Conservation (phyloP, 441 rosid species). For the Omphalea diandra region DNA sequence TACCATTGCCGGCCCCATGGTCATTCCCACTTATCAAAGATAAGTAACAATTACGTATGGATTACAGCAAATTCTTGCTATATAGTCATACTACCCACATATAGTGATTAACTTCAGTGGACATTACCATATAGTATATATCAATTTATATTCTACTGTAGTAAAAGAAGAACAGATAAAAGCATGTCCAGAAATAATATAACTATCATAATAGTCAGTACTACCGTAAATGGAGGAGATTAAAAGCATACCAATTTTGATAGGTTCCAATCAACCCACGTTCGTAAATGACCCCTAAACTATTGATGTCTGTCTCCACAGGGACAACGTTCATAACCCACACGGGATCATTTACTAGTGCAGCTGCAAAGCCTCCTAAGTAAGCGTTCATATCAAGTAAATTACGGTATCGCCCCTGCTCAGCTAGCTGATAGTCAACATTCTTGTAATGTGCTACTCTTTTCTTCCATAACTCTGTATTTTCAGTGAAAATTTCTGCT, state of each 20-base stretch:
- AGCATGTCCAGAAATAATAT: too few species aligned
- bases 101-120: too few species aligned
- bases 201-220: too few species aligned
- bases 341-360: constrained; percentile 55
- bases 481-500: constrained; percentile 38
- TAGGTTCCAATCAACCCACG: constrained; percentile 89
- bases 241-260: constrained; percentile 59
- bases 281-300: constrained; percentile 75
- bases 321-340: constrained; percentile 97
- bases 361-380: constrained; percentile 90
- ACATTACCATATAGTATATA: too few species aligned
- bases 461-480: constrained; percentile 59
- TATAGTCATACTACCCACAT: too few species aligned
- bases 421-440: constrained; percentile 55
- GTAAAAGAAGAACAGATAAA: too few species aligned
- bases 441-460: constrained; percentile 66
- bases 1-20: too few species aligned
- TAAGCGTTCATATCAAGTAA: constrained; percentile 78
- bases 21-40: too few species aligned
- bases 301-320: constrained; percentile 46
- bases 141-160: too few species aligned
- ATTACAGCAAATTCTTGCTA: too few species aligned
- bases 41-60: too few species aligned
- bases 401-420: constrained; percentile 62
- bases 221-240: not conserved